phyloP scores from a whole-genome alignment of 495 filamentous ascomycete genomes.

The Cercophora newfieldiana region DNA sequence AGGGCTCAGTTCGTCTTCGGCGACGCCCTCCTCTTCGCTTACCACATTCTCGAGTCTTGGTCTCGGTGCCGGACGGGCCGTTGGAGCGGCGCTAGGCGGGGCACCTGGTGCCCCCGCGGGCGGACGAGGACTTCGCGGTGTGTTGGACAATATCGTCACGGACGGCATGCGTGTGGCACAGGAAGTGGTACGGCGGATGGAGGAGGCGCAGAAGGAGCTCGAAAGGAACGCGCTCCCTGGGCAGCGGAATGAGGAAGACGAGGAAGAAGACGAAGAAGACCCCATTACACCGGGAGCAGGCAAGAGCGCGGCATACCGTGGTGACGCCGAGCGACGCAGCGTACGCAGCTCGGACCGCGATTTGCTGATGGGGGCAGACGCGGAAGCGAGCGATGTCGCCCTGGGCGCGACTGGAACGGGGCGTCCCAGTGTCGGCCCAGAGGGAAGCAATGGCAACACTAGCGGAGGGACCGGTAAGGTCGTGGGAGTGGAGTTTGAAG shows the following conservation, averaged over 20 bases:
- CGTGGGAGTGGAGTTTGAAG: slow-evolving; percentile 41
- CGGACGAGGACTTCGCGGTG: slow-evolving; percentile 80
- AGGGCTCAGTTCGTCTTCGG: slow-evolving; percentile 35
- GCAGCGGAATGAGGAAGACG: slow-evolving; percentile 73
- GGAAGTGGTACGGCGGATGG: slow-evolving; percentile 87
- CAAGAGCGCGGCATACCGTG: slow-evolving; percentile 27
- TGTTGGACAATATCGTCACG: slow-evolving; percentile 93
- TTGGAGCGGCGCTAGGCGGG: slow-evolving; percentile 37
- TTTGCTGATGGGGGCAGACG: slow-evolving; percentile 77
- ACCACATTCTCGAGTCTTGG: slow-evolving; percentile 77
- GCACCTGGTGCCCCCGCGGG: slow-evolving; percentile 51
- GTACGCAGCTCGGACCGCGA: slow-evolving; percentile 74
- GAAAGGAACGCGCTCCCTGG: slow-evolving; percentile 70
- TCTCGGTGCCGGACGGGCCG: slow-evolving; percentile 46
- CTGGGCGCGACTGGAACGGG: slow-evolving; percentile 4
- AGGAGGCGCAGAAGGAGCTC: slow-evolving; percentile 84
- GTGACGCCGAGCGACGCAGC: slow-evolving; percentile 55
- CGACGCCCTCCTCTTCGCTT: slow-evolving; percentile 55
- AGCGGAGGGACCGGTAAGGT: slow-evolving; percentile 30
- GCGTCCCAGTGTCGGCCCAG: slow-evolving; percentile 23
- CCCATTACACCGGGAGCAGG: slow-evolving; percentile 15
- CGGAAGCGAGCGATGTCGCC: slow-evolving; percentile 51
- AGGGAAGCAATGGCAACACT: slow-evolving; percentile 20
- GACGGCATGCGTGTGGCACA: slow-evolving; percentile 94
- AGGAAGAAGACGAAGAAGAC: slow-evolving; percentile 66